Conservation (phyloP, 108 stramenopile species). For the Cyclotella baltica region DNA sequence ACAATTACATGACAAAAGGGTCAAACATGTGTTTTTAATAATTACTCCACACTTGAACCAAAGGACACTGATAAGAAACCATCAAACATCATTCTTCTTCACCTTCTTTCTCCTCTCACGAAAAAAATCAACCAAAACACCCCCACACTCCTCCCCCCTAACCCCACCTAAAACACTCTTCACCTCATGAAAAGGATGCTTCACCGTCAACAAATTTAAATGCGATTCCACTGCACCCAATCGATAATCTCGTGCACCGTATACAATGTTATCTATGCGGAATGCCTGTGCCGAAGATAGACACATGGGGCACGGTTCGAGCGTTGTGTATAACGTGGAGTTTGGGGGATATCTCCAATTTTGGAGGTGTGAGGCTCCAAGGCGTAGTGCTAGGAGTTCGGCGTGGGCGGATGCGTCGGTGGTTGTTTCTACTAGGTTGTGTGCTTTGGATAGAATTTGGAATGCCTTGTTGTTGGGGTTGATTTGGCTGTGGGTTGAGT, state of each 20-base stretch:
- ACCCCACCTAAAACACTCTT: constrained; percentile 71
- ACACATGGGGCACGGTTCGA: constrained; percentile 93
- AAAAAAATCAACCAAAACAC: constrained; percentile 78
- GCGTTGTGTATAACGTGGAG: constrained; percentile 81
- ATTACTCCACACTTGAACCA: too few relatives aligned
- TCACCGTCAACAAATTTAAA: constrained; percentile 66
- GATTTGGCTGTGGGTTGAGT: neutral
- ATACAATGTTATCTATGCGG: constrained; percentile 78
- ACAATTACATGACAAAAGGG: too few relatives aligned
- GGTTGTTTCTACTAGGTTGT: constrained; percentile 79
- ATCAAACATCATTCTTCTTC: constrained; percentile 26
- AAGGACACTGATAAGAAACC: too few relatives aligned
- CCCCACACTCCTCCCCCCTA: constrained; percentile 61
- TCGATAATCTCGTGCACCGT: constrained; percentile 82
- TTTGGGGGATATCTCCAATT: constrained; percentile 84
- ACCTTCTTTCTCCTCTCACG: constrained; percentile 56
- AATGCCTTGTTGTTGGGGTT: constrained; percentile 11
- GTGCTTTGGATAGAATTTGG: constrained; percentile 69
- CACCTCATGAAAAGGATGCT: constrained; percentile 86
- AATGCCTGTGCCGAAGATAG: constrained; percentile 87
- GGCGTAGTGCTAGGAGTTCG: constrained; percentile 75
- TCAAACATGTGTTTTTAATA: too few relatives aligned
- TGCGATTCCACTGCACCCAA: constrained; percentile 81
- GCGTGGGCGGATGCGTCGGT: constrained; percentile 91
- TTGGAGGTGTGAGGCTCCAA: constrained; percentile 57